Evolutionary conservation across 805 yeast species (phyloP).

Genomic region (Saccharomyces mikatae): DNA sequence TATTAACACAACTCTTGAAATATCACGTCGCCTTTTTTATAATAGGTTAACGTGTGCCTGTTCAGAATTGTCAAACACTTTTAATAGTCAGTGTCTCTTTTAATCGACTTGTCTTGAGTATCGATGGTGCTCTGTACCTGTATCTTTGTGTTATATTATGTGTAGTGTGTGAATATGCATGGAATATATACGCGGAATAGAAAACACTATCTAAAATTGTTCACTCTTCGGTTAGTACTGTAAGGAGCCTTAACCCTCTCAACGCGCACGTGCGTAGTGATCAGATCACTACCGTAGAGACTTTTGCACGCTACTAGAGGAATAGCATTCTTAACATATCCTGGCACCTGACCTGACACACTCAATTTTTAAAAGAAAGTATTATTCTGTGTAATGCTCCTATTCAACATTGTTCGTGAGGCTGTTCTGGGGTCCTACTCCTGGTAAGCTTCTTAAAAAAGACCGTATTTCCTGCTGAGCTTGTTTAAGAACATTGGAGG

Average conservation of each 20-base stretch:
- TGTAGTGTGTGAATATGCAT: neutral
- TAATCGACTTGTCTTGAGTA: neutral
- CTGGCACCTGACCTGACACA: neutral
- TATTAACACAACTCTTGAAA: neutral
- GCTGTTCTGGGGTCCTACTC: conserved; percentile 98
- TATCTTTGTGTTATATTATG: neutral
- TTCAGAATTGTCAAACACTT: neutral
- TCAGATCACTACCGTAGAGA: neutral
- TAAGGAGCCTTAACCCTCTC: neutral
- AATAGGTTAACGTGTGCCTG: neutral
- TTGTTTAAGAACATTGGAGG: conserved; percentile 28
- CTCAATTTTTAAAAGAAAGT: neutral
- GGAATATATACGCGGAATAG: neutral
- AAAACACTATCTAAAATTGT: neutral
- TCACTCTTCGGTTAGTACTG: neutral
- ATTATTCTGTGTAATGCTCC: conserved; percentile 33
- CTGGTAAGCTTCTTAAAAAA: conserved; percentile 64
- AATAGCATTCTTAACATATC: neutral
- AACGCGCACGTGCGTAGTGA: neutral
- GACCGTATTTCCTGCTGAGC: conserved; percentile 31
- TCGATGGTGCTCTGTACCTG: neutral
- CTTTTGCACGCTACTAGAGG: neutral
- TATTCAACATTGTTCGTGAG: conserved; percentile 82
- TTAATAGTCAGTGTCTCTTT: neutral
- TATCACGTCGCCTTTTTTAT: neutral